Evolutionary conservation across 2,329 filamentous ascomycete genomes (phyloP).

Genomic region (Ascomycota sp.): DNA sequence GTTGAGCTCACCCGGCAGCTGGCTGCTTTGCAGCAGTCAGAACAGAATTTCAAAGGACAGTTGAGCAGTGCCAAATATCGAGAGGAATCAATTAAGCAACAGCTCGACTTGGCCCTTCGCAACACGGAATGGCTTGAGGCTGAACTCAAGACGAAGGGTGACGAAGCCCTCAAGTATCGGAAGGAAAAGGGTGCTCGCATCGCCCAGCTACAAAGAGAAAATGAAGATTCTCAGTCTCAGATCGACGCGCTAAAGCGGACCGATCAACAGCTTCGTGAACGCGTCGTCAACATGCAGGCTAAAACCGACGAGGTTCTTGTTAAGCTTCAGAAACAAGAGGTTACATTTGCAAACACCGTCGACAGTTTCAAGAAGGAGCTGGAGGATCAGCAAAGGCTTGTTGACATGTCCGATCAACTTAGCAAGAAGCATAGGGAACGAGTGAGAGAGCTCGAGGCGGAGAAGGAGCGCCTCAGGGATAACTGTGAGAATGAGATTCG

Average conservation of each 20-base stretch:
- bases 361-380: constrained; percentile 74
- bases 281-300: constrained; percentile 61
- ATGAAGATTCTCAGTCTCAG: constrained; percentile 61
- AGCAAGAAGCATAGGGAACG: constrained; percentile 49
- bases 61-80: constrained; percentile 69
- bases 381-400: constrained; percentile 57
- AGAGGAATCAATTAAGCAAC: constrained; percentile 74
- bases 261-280: constrained; percentile 58
- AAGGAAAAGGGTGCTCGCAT: constrained; percentile 88
- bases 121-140: constrained; percentile 86
- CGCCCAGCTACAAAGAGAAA: constrained; percentile 64
- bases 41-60: constrained; percentile 61
- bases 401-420: constrained; percentile 59
- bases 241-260: constrained; percentile 58
- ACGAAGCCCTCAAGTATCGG: constrained; percentile 69
- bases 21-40: constrained; percentile 56
- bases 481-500: constrained; percentile 39
- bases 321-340: constrained; percentile 67
- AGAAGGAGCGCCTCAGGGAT: constrained; percentile 36
- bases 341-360: constrained; percentile 58
- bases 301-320: constrained; percentile 69
- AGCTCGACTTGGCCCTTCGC: constrained; percentile 67
- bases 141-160: constrained; percentile 74
- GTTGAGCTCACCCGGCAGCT: constrained; percentile 67
- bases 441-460: constrained; percentile 45